Conservation (phyloP, 345 rosid species). For the Stellera chamaejasme region DNA sequence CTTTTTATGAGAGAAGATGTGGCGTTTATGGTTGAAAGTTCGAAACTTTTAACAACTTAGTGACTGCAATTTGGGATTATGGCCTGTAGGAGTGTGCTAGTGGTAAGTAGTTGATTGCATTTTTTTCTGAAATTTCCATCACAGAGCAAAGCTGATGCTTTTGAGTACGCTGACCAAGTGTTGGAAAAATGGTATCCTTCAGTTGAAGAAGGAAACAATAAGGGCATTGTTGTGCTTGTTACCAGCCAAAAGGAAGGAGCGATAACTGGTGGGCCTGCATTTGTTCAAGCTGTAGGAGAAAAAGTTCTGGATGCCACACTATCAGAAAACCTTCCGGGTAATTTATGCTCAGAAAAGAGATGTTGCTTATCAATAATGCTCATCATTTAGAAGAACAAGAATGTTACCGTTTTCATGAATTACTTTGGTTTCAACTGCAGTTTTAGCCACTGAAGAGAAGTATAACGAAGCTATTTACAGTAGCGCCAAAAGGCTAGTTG, state of each 20-base stretch:
- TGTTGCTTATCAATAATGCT: too few relatives aligned
- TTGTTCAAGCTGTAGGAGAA: conserved; percentile 84
- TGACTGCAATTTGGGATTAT: background rate
- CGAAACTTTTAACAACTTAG: background rate
- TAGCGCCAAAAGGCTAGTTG: conserved; percentile 81
- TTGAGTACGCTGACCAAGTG: conserved; percentile 96
- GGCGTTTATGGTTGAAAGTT: background rate
- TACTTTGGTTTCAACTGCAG: conserved; percentile 29
- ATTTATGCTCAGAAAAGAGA: background rate
- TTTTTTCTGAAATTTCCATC: conserved; percentile 10
- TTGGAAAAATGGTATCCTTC: conserved; percentile 92
- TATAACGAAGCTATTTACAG: conserved; percentile 83
- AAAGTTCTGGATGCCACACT: conserved; percentile 77
- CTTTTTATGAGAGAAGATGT: background rate
- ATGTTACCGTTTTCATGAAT: background rate
- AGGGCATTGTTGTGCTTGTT: conserved; percentile 85
- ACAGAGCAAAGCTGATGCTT: conserved; percentile 99
- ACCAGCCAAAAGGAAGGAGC: conserved; percentile 98
- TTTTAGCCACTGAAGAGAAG: conserved; percentile 91
- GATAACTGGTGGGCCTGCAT: conserved; percentile 93
- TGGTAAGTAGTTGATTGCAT: conserved; percentile 7
- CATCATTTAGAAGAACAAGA: background rate
- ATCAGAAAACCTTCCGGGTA: conserved; percentile 94
- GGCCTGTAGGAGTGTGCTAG: too few relatives aligned
- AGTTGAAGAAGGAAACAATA: conserved; percentile 78